These are phyloP conservation scores for Suhomyces taliae DNA, from an alignment of 1,139 yeast species.

Conservation along the genomic window DNA sequence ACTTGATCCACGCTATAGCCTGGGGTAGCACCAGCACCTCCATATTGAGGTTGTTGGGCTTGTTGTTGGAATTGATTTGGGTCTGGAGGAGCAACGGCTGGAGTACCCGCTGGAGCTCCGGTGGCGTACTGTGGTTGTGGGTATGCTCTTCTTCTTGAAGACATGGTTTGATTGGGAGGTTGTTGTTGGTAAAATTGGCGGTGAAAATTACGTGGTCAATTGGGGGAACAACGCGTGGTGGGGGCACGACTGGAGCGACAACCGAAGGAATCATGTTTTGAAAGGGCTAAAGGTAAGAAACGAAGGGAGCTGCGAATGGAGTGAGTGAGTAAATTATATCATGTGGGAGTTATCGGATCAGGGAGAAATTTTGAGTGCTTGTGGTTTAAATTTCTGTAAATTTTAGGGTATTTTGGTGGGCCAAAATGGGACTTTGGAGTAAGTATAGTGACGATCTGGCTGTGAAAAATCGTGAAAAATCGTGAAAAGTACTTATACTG, in stretches of 20 bases:
- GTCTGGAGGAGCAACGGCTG: conserved; percentile 12
- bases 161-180: conserved; percentile 19
- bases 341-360: too few relatives aligned
- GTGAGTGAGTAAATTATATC: not conserved
- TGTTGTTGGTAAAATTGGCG: conserved; percentile 1
- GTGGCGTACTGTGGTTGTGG: conserved; percentile 64
- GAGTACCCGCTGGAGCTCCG: conserved; percentile 28
- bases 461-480: too few relatives aligned
- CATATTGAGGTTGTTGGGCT: conserved; percentile 3
- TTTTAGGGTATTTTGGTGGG: too few relatives aligned
- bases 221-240: conserved; percentile 11
- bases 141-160: conserved; percentile 57
- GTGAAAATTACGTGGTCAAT: conserved; percentile 14
- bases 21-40: conserved; percentile 1
- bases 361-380: too few relatives aligned
- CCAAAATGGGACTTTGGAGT: too few relatives aligned
- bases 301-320: not conserved
- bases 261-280: not conserved
- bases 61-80: conserved; percentile 12
- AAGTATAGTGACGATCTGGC: too few relatives aligned
- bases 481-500: too few relatives aligned
- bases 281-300: not conserved
- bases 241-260: conserved; percentile 6
- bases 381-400: too few relatives aligned
- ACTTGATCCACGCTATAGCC: conserved; percentile 34